These are phyloP conservation scores for Malus hybrid DNA, from an alignment of 331 rosid genomes.

Conservation along the genomic window DNA sequence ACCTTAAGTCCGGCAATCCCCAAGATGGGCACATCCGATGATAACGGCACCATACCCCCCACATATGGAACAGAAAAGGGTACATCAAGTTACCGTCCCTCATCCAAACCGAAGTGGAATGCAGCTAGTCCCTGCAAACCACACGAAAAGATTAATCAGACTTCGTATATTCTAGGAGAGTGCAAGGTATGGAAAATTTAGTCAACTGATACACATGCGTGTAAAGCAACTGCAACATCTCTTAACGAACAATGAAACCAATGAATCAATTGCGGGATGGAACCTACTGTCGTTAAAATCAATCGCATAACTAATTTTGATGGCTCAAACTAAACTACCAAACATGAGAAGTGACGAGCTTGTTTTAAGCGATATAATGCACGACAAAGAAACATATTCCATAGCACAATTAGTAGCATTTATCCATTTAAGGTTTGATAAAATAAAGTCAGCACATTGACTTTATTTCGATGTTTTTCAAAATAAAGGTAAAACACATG, in stretches of 20 bases:
- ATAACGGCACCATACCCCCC: neutral
- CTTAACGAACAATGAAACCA: neutral
- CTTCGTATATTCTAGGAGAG: neutral
- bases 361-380: neutral
- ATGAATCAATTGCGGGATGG: neutral
- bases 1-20: neutral
- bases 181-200: neutral
- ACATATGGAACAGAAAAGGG: neutral
- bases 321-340: too few species aligned
- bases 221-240: neutral
- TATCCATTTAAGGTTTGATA: neutral
- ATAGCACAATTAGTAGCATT: neutral
- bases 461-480: too few species aligned
- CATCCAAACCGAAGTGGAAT: neutral
- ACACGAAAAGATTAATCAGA: conserved; percentile 13
- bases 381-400: neutral
- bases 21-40: neutral
- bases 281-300: neutral
- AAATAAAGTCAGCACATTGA: neutral
- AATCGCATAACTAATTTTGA: too few species aligned
- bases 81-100: neutral
- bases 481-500: neutral
- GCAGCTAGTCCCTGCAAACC: conserved; percentile 64
- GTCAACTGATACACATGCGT: too few species aligned
- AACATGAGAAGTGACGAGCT: neutral